Evolutionary conservation across 2,329 filamentous ascomycete genomes (phyloP).

Genomic region (Phaeoacremonium minimum): DNA sequence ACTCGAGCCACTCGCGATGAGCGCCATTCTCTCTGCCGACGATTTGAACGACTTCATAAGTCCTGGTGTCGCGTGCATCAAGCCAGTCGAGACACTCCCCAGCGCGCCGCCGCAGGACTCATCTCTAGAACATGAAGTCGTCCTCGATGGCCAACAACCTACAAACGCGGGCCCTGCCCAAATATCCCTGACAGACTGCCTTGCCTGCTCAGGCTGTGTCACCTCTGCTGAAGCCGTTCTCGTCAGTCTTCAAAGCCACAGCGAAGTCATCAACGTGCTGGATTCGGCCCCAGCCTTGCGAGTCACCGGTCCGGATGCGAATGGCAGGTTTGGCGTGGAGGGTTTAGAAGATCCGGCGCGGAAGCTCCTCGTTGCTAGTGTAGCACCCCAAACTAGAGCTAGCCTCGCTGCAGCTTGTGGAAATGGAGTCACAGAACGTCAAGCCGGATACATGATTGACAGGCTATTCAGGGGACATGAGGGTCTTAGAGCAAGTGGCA

Average conservation of each 20-base stretch:
- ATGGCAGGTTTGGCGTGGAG: conserved; percentile 33
- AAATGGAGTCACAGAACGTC: conserved; percentile 62
- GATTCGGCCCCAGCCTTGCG: conserved; percentile 58
- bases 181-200: conserved; percentile 94
- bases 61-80: conserved; percentile 95
- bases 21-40: conserved; percentile 92
- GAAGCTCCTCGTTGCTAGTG: conserved; percentile 84
- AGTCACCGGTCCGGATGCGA: conserved; percentile 24
- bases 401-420: conserved; percentile 83
- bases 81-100: conserved; percentile 90
- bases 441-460: conserved; percentile 79
- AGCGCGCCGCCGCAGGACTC: conserved; percentile 41
- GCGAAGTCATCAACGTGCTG: conserved; percentile 80
- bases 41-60: conserved; percentile 99
- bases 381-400: conserved; percentile 86
- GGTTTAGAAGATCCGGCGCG: conserved; percentile 56
- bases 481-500: conserved; percentile 67
- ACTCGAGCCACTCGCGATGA: no score
- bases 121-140: conserved; percentile 71
- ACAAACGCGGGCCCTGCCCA: conserved; percentile 66
- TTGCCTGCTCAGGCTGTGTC: conserved; percentile 95
- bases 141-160: conserved; percentile 77
- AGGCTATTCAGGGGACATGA: conserved; percentile 68
- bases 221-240: conserved; percentile 97
- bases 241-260: conserved; percentile 88